Percentiles rank a stretch among this genome's conserved stretches.
phyloP scores from a whole-genome alignment of 441 rosid species.

The Metrosideros polymorpha region DNA sequence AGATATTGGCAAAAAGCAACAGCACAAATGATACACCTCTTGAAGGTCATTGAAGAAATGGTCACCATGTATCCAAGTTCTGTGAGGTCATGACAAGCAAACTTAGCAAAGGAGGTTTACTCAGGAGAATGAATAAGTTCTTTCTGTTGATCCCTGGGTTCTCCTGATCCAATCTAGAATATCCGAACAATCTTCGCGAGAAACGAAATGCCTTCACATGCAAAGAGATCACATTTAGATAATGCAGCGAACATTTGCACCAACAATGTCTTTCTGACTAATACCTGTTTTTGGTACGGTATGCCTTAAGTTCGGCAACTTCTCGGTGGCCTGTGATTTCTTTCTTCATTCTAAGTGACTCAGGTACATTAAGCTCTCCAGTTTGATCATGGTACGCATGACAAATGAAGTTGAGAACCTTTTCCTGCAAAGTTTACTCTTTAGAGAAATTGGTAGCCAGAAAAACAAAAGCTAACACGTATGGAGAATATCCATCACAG shows the following conservation, averaged over 20 bases:
- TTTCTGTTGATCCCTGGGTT: constrained; percentile 19
- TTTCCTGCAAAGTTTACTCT: constrained; percentile 35
- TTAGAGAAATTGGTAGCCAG: background rate
- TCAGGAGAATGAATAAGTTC: background rate
- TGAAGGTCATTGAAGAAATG: background rate
- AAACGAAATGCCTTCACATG: constrained; percentile 51
- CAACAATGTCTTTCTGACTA: background rate
- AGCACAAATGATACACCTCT: background rate
- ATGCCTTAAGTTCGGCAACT: constrained; percentile 44
- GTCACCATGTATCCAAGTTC: background rate
- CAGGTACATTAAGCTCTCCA: constrained; percentile 42
- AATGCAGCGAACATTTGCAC: background rate
- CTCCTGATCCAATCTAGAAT: constrained; percentile 63
- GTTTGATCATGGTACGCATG: constrained; percentile 49
- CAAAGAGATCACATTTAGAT: background rate
- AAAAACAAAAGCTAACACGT: background rate
- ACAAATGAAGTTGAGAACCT: constrained; percentile 43
- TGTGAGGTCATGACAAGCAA: background rate
- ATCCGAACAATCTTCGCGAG: constrained; percentile 52
- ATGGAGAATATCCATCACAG: background rate
- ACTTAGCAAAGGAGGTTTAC: background rate
- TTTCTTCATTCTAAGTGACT: constrained; percentile 49
- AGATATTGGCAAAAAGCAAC: background rate
- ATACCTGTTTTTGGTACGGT: constrained; percentile 64
- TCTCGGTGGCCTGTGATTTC: constrained; percentile 36